phyloP scores from a whole-genome alignment of 2,329 filamentous ascomycete species.

The Aspergillus puulaauensis region DNA sequence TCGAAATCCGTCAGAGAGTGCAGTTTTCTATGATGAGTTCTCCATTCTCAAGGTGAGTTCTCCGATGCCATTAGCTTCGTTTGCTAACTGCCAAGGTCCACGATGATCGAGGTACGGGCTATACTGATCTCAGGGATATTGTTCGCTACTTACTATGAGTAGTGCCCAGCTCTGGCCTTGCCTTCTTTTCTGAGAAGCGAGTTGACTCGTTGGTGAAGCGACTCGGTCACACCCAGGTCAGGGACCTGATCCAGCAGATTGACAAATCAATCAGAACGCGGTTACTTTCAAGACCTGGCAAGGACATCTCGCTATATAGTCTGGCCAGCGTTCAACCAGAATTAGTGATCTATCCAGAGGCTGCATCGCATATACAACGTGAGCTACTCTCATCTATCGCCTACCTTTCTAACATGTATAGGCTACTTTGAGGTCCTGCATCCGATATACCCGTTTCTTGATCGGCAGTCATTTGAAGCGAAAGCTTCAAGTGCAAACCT shows the following conservation, averaged over 20 bases:
- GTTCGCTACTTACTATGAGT: not conserved
- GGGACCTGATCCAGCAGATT: not conserved
- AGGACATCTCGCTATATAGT: not conserved
- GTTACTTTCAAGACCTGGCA: not conserved
- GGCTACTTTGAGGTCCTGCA: conserved; percentile 43
- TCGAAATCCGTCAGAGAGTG: not conserved
- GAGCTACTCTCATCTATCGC: not conserved
- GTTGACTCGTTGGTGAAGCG: conserved; percentile 1
- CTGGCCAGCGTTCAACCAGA: not conserved
- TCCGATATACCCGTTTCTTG: conserved; percentile 43
- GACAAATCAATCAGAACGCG: not conserved
- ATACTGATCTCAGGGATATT: not conserved
- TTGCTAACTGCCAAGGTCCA: not conserved
- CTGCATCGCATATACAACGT: not conserved
- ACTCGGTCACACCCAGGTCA: not conserved
- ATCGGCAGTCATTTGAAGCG: conserved; percentile 34
- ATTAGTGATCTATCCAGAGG: not conserved
- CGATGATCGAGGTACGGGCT: not conserved
- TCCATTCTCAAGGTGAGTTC: not conserved
- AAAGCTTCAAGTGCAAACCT: conserved; percentile 45
- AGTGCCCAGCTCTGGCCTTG: not conserved
- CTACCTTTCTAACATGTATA: conserved; percentile 4
- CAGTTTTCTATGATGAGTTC: not conserved
- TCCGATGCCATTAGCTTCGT: not conserved
- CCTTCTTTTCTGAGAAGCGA: not conserved